Conservation (phyloP, 495 filamentous ascomycete species). For the Trichocladium antarcticum region DNA sequence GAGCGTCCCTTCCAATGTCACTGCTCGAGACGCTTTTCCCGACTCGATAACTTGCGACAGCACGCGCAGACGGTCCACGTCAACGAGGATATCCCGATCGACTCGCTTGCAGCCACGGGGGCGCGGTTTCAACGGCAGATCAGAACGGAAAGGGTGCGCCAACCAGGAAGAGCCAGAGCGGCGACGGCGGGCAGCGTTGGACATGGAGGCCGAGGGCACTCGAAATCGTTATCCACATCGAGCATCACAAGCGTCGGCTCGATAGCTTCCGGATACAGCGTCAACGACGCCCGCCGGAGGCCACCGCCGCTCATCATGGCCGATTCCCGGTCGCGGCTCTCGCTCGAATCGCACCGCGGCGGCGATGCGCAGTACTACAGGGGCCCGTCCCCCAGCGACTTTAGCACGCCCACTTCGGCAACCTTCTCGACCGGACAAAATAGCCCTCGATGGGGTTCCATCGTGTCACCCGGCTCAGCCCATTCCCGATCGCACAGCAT, state of each 20-base stretch:
- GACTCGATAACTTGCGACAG: constrained; percentile 89
- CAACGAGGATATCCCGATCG: constrained; percentile 89
- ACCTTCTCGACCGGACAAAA: constrained; percentile 61
- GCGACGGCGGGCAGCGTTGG: constrained; percentile 56
- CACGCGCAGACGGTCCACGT: constrained; percentile 97
- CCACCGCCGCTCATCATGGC: constrained; percentile 82
- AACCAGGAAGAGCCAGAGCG: constrained; percentile 59
- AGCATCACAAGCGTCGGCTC: constrained; percentile 56
- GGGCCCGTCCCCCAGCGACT: constrained; percentile 54
- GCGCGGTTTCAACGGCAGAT: constrained; percentile 92
- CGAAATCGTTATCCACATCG: constrained; percentile 71
- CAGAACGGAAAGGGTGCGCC: constrained; percentile 61
- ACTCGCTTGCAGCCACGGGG: constrained; percentile 88
- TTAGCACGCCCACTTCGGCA: constrained; percentile 63
- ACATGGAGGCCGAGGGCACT: constrained; percentile 62
- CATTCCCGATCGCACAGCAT: constrained; percentile 54
- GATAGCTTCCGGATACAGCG: constrained; percentile 57
- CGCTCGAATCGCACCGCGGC: constrained; percentile 50
- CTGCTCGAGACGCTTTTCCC: constrained; percentile 89
- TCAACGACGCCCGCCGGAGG: constrained; percentile 52
- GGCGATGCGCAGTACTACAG: constrained; percentile 44
- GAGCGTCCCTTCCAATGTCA: constrained; percentile 97
- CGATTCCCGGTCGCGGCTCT: constrained; percentile 50
- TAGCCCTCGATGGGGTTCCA: constrained; percentile 59
- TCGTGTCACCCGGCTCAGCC: constrained; percentile 57